Conservation (phyloP, 2,329 filamentous ascomycete species). For the Xylariaceae sp. region DNA sequence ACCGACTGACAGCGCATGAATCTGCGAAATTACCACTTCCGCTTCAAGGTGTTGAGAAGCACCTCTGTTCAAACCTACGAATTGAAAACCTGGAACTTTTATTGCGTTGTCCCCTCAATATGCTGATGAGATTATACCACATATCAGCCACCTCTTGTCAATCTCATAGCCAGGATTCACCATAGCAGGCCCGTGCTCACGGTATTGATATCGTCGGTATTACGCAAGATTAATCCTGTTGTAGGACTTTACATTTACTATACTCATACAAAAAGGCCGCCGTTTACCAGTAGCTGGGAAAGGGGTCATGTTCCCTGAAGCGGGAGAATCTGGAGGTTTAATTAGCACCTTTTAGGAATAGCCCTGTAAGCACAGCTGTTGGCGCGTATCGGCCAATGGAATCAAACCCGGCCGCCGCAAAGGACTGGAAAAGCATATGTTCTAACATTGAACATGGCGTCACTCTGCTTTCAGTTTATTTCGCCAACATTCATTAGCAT, state of each 20-base stretch:
- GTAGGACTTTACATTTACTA: too few relatives aligned
- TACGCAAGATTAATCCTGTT: too few relatives aligned
- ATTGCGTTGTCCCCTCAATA: too few relatives aligned
- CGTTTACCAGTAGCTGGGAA: too few relatives aligned
- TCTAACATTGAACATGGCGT: slow-evolving; percentile 23
- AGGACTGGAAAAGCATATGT: too few relatives aligned
- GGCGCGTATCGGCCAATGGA: slow-evolving; percentile 5
- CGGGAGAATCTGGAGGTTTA: slow-evolving; percentile 25
- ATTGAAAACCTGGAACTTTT: too few relatives aligned
- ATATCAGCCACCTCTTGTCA: too few relatives aligned
- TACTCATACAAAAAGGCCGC: too few relatives aligned
- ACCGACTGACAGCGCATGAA: slow-evolving; percentile 18
- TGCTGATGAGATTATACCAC: too few relatives aligned
- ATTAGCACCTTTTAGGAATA: slow-evolving; percentile 22
- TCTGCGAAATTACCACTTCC: slow-evolving; percentile 9
- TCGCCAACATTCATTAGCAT: neutral
- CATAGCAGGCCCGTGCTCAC: neutral
- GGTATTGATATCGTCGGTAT: neutral
- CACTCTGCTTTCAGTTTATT: slow-evolving; percentile 13
- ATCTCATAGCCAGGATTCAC: neutral
- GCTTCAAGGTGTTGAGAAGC: too few relatives aligned
- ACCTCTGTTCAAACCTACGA: neutral
- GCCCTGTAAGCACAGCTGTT: neutral
- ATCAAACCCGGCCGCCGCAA: too few relatives aligned
- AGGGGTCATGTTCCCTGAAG: too few relatives aligned